phyloP scores from a whole-genome alignment of 345 rosid species.

The Ailanthus altissimus region DNA sequence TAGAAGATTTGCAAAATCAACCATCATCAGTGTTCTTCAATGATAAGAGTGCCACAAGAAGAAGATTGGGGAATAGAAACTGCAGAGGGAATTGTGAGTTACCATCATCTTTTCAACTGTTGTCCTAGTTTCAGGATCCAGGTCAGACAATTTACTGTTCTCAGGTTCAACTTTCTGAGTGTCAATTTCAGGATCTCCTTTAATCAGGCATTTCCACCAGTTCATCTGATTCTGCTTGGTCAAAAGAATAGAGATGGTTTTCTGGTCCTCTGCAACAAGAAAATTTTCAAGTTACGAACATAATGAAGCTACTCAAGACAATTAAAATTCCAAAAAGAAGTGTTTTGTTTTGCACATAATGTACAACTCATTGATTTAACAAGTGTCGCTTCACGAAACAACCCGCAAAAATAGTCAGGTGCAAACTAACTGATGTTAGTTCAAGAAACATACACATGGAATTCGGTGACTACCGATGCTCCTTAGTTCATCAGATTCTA shows the following conservation, averaged over 20 bases:
- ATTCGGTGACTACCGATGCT: not conserved
- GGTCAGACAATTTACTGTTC: slow-evolving; percentile 76
- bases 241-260: slow-evolving; percentile 60
- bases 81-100: slow-evolving; percentile 15
- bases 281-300: no score
- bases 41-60: not conserved
- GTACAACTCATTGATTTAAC: not conserved
- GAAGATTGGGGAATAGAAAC: not conserved
- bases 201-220: slow-evolving; percentile 89
- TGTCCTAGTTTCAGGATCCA: slow-evolving; percentile 75
- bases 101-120: slow-evolving; percentile 96
- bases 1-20: not conserved
- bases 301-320: slow-evolving; percentile 4
- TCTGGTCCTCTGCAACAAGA: slow-evolving; percentile 61
- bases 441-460: not conserved
- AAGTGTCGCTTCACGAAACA: not conserved
- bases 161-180: slow-evolving; percentile 96
- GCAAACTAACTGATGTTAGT: not conserved
- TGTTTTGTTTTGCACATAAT: not conserved
- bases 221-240: slow-evolving; percentile 92
- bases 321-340: not conserved
- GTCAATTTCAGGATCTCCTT: slow-evolving; percentile 84
- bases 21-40: not conserved
- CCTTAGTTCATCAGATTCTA: not conserved
- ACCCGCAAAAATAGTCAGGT: not conserved